Conservation (phyloP, 768 basidiomycete species). For the Boletus subparvulus region DNA sequence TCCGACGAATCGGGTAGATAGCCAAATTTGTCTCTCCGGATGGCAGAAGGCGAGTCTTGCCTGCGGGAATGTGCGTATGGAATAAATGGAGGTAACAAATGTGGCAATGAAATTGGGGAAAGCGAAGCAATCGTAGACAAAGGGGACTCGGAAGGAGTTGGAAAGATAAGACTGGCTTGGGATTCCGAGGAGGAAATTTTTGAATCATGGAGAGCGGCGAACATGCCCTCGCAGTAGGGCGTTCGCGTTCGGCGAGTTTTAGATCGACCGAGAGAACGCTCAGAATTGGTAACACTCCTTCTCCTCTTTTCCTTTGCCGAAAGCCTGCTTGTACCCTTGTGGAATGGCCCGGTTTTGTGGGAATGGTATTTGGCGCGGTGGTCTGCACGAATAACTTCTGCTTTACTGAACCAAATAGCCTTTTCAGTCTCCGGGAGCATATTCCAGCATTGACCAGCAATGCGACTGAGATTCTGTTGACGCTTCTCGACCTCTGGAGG, state of each 20-base stretch:
- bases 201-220: conserved; percentile 8
- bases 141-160: neutral
- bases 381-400: conserved; percentile 25
- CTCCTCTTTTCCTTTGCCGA: conserved; percentile 29
- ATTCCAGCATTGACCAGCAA: conserved; percentile 56
- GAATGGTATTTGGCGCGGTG: conserved; percentile 31
- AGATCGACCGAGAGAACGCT: conserved; percentile 36
- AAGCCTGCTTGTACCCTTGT: conserved; percentile 17
- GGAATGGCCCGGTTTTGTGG: conserved; percentile 31
- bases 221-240: conserved; percentile 16
- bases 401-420: conserved; percentile 36
- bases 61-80: conserved; percentile 1
- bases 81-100: conserved; percentile 16
- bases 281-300: conserved; percentile 34
- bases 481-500: conserved; percentile 46
- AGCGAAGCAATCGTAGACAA: conserved; percentile 6
- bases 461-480: conserved; percentile 54
- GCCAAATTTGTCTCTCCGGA: conserved; percentile 4
- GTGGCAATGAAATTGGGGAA: conserved; percentile 17
- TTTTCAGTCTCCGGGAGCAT: conserved; percentile 38
- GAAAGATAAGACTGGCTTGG: conserved; percentile 1
- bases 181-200: conserved; percentile 2
- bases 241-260: conserved; percentile 29
- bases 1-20: conserved; percentile 24
- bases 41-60: neutral